Conservation (phyloP, 495 filamentous ascomycete species). For the Trichoderma erinaceum region DNA sequence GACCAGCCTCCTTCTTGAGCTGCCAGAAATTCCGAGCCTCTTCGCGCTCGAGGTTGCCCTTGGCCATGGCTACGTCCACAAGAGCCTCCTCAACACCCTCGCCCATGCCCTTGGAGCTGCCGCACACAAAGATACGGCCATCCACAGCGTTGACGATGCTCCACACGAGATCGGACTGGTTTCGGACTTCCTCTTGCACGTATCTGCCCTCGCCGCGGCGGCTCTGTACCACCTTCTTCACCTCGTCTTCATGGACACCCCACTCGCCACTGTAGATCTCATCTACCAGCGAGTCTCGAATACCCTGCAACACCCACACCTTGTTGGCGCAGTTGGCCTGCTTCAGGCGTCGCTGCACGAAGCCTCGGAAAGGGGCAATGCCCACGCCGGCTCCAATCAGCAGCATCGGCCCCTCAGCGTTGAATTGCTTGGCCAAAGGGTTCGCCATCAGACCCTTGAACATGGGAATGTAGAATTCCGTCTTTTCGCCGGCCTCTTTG, state of each 20-base stretch:
- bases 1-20: constrained; percentile 74
- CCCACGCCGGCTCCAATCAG: constrained; percentile 95
- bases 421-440: constrained; percentile 82
- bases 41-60: constrained; percentile 65
- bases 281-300: constrained; percentile 85
- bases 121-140: constrained; percentile 92
- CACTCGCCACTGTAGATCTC: constrained; percentile 95
- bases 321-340: constrained; percentile 98
- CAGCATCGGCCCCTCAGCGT: constrained; percentile 90
- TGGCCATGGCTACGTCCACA: constrained; percentile 72
- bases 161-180: constrained; percentile 94
- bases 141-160: constrained; percentile 90
- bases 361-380: constrained; percentile 93
- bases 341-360: constrained; percentile 89
- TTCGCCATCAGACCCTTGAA: constrained; percentile 99
- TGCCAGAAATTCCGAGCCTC: constrained; percentile 75
- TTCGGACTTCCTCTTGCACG: constrained; percentile 78
- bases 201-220: constrained; percentile 70
- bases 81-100: constrained; percentile 86
- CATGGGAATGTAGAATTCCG: constrained; percentile 77
- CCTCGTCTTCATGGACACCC: constrained; percentile 86
- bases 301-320: constrained; percentile 97
- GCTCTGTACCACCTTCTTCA: constrained; percentile 89
- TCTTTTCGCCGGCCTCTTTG: constrained; percentile 48
- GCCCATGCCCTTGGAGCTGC: constrained; percentile 91